Base-by-base conservation (phyloP, 805 yeast genomes). In the Wickerhamiella vanderwaltii region DNA sequence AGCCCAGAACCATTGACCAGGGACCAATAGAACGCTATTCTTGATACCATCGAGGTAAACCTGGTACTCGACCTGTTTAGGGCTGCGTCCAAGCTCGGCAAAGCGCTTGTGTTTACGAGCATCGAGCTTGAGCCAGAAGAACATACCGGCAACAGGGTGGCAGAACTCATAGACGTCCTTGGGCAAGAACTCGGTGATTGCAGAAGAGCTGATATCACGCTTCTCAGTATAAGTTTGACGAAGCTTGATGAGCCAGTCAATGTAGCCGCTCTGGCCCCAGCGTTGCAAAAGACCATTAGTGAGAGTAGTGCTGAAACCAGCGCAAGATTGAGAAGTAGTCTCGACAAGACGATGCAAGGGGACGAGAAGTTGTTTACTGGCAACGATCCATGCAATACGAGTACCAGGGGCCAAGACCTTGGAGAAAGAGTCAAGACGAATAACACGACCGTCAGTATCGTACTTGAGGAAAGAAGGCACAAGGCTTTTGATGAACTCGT, bases 331-430 rank as follows among this genome's bases (percentile, higher is more conserved):
- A 49, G 81, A 71, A 5, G 82, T 66, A 48, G 80, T 87, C 65
- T 87, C 96, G 55, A 81, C 84, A 43, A 79, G 65, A 51, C 91
- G 71, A 40, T 77, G 59, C 52, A 66, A 69, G 51, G 88, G 71
- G 60, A 80, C 85, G 50, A 82, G 56, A 39, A 86, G 59, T 13
- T 54, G 50, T 33, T 66, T 64, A 59, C 81, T 86, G 46, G 80
- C 94, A 19, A 82, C 78, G 46, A 86, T 68, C 95, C 95, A 86
- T 41, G 95, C 95, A 45, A 82, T 57, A 65, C 96, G 77, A 23
- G 77, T 55, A 51, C 95, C 95, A 13, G 96, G 96, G 3, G 95
- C 95, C 43, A 87, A 64, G 19, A 86, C 86, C 66, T 86, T 86
- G 41, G 95, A 85, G 63, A 82, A 79, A 1, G 95, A 81, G 60